Evolutionary conservation across 306 rosid genomes (phyloP).

Genomic region (Sindora glabra): DNA sequence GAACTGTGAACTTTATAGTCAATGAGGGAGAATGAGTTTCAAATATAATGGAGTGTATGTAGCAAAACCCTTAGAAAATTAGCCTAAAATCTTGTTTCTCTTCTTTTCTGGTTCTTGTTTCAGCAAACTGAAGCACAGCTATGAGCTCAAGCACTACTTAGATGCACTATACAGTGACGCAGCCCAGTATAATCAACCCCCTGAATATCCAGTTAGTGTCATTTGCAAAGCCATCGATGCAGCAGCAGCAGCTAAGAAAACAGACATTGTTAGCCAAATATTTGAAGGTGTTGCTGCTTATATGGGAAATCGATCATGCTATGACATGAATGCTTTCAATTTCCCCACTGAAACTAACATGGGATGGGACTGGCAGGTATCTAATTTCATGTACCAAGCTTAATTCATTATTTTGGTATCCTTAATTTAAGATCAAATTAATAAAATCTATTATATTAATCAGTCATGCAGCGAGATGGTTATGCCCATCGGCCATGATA

Average conservation of each 20-base stretch:
- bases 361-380: conserved; percentile 20
- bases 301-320: background rate
- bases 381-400: too few species aligned
- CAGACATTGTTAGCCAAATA: conserved; percentile 18
- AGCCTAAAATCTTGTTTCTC: too few species aligned
- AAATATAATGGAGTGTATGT: too few species aligned
- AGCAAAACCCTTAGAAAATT: too few species aligned
- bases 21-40: too few species aligned
- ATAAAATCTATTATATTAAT: too few species aligned
- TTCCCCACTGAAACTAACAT: conserved; percentile 1
- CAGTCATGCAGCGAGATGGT: conserved; percentile 36
- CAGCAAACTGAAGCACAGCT: conserved; percentile 10
- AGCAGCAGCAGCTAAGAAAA: conserved; percentile 26
- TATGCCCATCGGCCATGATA: conserved; percentile 18
- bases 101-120: background rate
- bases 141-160: conserved; percentile 23
- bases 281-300: conserved; percentile 20
- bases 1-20: too few species aligned
- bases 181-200: conserved; percentile 28
- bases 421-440: too few species aligned
- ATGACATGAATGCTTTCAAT: conserved; percentile 4
- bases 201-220: conserved; percentile 6
- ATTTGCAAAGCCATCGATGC: conserved; percentile 29
- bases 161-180: background rate
- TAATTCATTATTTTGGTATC: too few species aligned